These are phyloP conservation scores for Rhizopogon rudus DNA, from an alignment of 768 basidiomycete species.

Conservation along the genomic window DNA sequence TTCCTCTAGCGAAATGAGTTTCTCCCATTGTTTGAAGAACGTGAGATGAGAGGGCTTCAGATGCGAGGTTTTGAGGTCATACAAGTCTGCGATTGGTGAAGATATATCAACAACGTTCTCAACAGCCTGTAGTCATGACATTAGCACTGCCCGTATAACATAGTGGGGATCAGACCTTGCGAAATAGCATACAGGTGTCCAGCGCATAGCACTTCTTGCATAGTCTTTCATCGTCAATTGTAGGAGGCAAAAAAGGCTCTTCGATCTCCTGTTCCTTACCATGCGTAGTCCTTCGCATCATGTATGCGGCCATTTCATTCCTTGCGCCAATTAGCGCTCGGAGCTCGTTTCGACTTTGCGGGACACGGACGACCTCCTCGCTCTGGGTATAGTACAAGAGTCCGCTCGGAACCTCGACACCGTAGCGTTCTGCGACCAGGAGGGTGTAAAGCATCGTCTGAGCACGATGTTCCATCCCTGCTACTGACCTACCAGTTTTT, in stretches of 20 bases:
- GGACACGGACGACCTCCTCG: slow-evolving; percentile 82
- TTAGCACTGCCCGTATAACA: neutral
- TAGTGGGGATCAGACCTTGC: slow-evolving; percentile 49
- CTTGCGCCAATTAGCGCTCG: slow-evolving; percentile 75
- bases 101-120: slow-evolving; percentile 53
- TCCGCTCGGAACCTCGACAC: slow-evolving; percentile 72
- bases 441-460: slow-evolving; percentile 98
- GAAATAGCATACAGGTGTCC: slow-evolving; percentile 92
- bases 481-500: slow-evolving; percentile 83
- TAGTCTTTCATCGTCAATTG: slow-evolving; percentile 73
- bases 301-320: slow-evolving; percentile 81
- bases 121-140: slow-evolving; percentile 46
- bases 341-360: slow-evolving; percentile 76
- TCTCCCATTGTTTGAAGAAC: slow-evolving; percentile 93
- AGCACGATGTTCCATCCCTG: slow-evolving; percentile 88
- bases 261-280: slow-evolving; percentile 12
- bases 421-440: slow-evolving; percentile 88
- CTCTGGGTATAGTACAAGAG: slow-evolving; percentile 93
- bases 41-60: slow-evolving; percentile 57
- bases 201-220: slow-evolving; percentile 81
- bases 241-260: slow-evolving; percentile 75
- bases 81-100: slow-evolving; percentile 62
- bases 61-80: slow-evolving; percentile 76
- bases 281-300: slow-evolving; percentile 46
- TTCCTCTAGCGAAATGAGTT: slow-evolving; percentile 80